Conservation (phyloP, 352 stramenopile species). For the Globisporangium heterothallicum region DNA sequence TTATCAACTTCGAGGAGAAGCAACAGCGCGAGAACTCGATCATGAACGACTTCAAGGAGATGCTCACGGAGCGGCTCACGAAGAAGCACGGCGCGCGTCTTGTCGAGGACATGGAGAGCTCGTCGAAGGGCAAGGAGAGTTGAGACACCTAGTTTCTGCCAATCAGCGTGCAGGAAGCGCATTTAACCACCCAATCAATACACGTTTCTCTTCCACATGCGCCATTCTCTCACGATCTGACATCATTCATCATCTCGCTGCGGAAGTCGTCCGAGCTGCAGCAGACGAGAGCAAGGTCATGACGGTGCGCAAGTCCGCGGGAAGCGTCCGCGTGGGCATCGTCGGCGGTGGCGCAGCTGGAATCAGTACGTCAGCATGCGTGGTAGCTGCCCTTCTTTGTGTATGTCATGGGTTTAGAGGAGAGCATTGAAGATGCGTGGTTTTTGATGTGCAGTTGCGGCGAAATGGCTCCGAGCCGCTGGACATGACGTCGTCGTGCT, state of each 20-base stretch:
- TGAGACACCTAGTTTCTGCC: constrained; percentile 7
- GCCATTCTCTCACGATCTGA: not conserved
- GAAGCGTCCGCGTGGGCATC: constrained; percentile 43
- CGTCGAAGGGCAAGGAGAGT: constrained; percentile 36
- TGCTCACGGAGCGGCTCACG: constrained; percentile 83
- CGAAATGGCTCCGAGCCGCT: constrained; percentile 57
- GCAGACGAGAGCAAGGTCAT: constrained; percentile 1
- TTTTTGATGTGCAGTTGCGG: constrained; percentile 58
- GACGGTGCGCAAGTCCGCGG: not conserved
- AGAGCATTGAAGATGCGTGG: too few species aligned
- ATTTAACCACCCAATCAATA: constrained; percentile 9
- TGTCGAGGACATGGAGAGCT: constrained; percentile 82
- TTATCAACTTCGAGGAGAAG: constrained; percentile 99
- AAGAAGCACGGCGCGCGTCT: constrained; percentile 86
- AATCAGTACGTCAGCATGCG: constrained; percentile 47
- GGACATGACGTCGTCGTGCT: constrained; percentile 70
- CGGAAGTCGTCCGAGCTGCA: too few species aligned
- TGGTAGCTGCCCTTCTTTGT: not conserved
- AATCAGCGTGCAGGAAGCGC: constrained; percentile 5
- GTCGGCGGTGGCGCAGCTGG: constrained; percentile 67
- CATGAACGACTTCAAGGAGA: constrained; percentile 96
- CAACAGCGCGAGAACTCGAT: constrained; percentile 97
- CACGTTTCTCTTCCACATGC: constrained; percentile 4
- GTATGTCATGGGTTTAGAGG: too few species aligned
- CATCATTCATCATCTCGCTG: not conserved